Conservation (phyloP, 2,329 filamentous ascomycete genomes). For the Cytospora leucostoma region DNA sequence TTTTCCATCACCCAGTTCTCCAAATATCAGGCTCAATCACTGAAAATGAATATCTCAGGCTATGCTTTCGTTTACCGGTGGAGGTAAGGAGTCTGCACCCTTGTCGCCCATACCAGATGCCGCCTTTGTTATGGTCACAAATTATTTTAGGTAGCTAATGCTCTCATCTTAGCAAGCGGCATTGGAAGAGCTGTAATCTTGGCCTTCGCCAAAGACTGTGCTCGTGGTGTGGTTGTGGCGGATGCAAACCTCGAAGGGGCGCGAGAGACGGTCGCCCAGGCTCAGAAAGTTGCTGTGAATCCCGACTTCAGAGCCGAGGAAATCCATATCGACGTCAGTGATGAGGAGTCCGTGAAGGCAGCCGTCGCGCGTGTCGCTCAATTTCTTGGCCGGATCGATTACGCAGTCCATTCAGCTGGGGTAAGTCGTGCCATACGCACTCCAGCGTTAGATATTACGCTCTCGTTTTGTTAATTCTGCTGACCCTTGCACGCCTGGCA, state of each 20-base stretch:
- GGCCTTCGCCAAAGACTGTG: constrained; percentile 15
- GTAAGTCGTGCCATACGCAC: background rate
- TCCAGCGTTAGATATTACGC: background rate
- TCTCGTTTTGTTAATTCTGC: background rate
- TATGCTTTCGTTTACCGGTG: constrained; percentile 20
- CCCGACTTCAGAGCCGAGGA: constrained; percentile 3
- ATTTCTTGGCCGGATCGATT: constrained; percentile 13
- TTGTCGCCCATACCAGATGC: background rate
- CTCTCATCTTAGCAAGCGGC: background rate
- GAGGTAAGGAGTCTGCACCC: background rate
- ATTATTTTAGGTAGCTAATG: background rate
- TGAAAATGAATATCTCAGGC: constrained; percentile 16
- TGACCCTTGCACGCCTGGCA: background rate
- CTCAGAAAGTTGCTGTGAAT: background rate
- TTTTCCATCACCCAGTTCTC: too few species aligned
- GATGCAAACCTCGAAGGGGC: constrained; percentile 10
- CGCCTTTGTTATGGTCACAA: background rate
- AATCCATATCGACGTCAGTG: constrained; percentile 5
- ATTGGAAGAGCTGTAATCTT: constrained; percentile 16
- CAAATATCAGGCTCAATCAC: too few species aligned
- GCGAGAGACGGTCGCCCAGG: constrained; percentile 6
- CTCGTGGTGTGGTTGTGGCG: constrained; percentile 10
- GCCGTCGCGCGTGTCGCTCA: background rate
- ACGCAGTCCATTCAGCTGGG: constrained; percentile 22
- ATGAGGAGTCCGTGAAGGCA: constrained; percentile 9